These are phyloP conservation scores for Herpotrichia juniperi DNA, from an alignment of 2,329 filamentous ascomycete genomes.

Conservation along the genomic window DNA sequence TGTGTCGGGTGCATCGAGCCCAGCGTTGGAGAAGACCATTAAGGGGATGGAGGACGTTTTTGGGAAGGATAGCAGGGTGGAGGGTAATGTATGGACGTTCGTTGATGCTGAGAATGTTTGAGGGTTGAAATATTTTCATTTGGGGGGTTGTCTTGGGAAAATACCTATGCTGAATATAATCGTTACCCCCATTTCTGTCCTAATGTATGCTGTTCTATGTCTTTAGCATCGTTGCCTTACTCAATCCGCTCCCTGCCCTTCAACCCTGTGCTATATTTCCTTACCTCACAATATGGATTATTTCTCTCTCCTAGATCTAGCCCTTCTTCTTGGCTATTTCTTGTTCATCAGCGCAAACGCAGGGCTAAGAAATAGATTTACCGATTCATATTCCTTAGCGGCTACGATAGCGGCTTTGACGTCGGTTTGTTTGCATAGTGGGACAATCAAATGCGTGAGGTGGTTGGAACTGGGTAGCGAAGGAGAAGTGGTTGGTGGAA, in stretches of 20 bases:
- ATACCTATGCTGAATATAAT: too few relatives aligned
- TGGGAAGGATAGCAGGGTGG: background rate
- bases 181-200: too few relatives aligned
- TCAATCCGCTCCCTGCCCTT: too few relatives aligned
- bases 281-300: too few relatives aligned
- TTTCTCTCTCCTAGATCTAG: background rate
- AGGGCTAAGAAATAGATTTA: background rate
- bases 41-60: background rate
- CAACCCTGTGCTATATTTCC: too few relatives aligned
- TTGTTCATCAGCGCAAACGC: background rate
- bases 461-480: background rate
- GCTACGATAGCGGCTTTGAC: background rate
- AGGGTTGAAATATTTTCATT: background rate
- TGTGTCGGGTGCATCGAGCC: background rate
- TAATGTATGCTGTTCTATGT: too few relatives aligned
- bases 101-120: background rate
- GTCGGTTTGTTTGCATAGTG: background rate
- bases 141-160: too few relatives aligned
- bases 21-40: too few relatives aligned
- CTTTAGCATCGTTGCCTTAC: too few relatives aligned
- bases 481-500: too few relatives aligned
- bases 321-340: background rate
- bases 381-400: background rate
- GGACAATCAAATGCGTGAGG: background rate
- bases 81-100: background rate